Conservation (phyloP, 1,284 basidiomycete species). For the Heterobasidion irregulare region DNA sequence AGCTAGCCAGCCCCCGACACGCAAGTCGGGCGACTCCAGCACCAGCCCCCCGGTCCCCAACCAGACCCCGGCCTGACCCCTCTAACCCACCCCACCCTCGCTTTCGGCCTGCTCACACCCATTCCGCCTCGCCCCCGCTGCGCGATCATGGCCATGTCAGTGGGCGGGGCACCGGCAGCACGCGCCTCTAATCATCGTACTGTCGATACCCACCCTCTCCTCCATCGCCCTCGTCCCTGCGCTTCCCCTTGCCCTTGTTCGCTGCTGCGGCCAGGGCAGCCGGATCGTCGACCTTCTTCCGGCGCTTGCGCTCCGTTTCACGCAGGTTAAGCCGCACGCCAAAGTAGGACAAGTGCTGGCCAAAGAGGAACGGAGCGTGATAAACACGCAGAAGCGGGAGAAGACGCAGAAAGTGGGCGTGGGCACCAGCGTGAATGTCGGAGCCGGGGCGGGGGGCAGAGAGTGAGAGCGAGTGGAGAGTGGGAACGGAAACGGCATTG, state of each 20-base stretch:
- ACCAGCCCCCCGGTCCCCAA: no score
- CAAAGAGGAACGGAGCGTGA: background rate
- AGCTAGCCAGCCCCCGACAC: no score
- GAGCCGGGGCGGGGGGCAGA: no score
- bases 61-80: no score
- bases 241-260: background rate
- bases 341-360: constrained; percentile 56
- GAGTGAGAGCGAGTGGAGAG: background rate
- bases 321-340: constrained; percentile 66
- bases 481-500: background rate
- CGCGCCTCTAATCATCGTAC: background rate
- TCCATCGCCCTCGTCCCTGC: background rate
- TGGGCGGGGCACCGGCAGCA: no score
- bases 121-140: no score
- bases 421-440: background rate
- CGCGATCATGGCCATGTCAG: no score
- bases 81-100: no score
- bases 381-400: background rate
- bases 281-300: constrained; percentile 32
- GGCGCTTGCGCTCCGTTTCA: constrained; percentile 56
- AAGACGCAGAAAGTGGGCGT: background rate
- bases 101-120: no score
- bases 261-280: background rate
- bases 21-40: no score
- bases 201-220: background rate